phyloP scores from a whole-genome alignment of 495 filamentous ascomycete species.

The Tuber aestivum region DNA sequence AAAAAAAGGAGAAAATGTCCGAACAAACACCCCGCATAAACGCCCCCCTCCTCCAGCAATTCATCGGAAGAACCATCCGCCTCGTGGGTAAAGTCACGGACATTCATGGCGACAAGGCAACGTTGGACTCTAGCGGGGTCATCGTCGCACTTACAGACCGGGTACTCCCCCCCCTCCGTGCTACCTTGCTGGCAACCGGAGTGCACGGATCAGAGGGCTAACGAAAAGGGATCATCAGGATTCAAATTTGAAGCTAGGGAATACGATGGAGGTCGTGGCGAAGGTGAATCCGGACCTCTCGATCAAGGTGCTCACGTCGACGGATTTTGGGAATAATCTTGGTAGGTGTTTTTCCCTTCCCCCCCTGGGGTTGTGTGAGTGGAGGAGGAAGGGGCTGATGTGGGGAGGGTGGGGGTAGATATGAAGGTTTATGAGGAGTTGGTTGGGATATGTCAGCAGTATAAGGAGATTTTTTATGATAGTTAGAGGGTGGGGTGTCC shows the following conservation, averaged over 20 bases:
- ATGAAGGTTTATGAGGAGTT: slow-evolving; percentile 72
- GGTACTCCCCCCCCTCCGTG: slow-evolving; percentile 46
- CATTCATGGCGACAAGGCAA: slow-evolving; percentile 72
- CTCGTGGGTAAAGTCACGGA: slow-evolving; percentile 78
- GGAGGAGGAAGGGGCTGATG: slow-evolving; percentile 7
- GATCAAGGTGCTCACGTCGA: slow-evolving; percentile 65
- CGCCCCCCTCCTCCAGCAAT: slow-evolving; percentile 60
- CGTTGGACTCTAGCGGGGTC: slow-evolving; percentile 67
- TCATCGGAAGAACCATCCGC: slow-evolving; percentile 67
- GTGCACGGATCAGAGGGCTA: not conserved
- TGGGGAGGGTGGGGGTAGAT: slow-evolving; percentile 53
- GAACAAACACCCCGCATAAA: slow-evolving; percentile 63
- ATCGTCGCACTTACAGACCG: slow-evolving; percentile 68
- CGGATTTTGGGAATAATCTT: slow-evolving; percentile 70
- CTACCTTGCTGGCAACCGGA: not conserved
- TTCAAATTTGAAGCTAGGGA: slow-evolving; percentile 68
- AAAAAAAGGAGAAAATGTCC: slow-evolving; percentile 16
- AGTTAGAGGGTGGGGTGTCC: slow-evolving; percentile 29
- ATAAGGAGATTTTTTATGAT: slow-evolving; percentile 73
- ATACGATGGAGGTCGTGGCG: slow-evolving; percentile 80
- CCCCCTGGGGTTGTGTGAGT: slow-evolving; percentile 24
- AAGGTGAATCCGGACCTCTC: slow-evolving; percentile 78
- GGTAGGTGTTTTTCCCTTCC: slow-evolving; percentile 47
- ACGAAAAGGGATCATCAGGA: slow-evolving; percentile 51
- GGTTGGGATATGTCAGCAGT: slow-evolving; percentile 80